Evolutionary conservation across 345 rosid genomes (phyloP), one percentile per base, ranked within the genome.

Genomic region (Citrus maxima): DNA sequence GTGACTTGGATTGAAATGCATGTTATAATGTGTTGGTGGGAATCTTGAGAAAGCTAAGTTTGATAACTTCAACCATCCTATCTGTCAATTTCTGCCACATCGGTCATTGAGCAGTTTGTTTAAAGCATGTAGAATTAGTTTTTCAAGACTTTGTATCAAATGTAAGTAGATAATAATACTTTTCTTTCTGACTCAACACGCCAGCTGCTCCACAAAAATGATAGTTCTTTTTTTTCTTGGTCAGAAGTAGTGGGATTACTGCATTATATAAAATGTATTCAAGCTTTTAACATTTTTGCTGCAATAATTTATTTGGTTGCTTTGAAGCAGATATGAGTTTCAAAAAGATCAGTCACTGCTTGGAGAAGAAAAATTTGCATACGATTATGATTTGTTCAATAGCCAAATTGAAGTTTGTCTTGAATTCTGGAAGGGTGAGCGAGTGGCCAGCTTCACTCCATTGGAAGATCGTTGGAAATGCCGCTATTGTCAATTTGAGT

Each of bases 391-490:
- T 58, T 95, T 95, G 93, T 78, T 87, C 34, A 65, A 73, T 79
- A 78, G 66, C 60, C 89, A 85, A 83, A 78, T 88, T 51, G 86
- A 58, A 78, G 76, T 27, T 65, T 64, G 81, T 74, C 86, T 93
- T 9, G 90, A 85, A 78, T 84, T 95, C 72, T 95, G 96, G 95
- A 77, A 30, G 19, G 92, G 90, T 49, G 87, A 89, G 78, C 74
- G 93, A 78, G 95, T 89, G 79, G 90, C 93, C 35, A 84, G 72
- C 67, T 93, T 84, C 81, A 67, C 85, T 37, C 93, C 91, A 9
- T 85, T 85, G 81, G 93, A 91, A 81, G 97, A 93, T 87, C 90
- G 90, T 10, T 95, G 98, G 98, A 95, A 95, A 84, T 93, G 97
- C 72, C 70, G 83, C 63, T 80, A 28, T 80, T 95, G 97, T 73